Evolutionary conservation across 2,329 filamentous ascomycete species (phyloP).

Genomic region (Pezicula carpinea): DNA sequence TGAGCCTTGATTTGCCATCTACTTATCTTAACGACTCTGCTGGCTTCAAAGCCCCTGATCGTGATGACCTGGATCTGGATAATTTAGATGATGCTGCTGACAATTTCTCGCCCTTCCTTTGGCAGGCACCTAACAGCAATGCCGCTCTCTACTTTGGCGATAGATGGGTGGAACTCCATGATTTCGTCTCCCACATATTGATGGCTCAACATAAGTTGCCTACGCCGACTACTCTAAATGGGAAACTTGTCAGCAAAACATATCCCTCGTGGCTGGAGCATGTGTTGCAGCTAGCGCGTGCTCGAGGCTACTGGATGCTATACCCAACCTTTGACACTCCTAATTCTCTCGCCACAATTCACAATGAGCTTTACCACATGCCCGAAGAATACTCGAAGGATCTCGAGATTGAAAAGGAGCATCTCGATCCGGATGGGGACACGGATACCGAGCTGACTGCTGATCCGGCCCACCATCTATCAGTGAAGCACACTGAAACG

Average conservation of each 20-base stretch:
- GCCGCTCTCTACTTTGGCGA: slow-evolving; percentile 79
- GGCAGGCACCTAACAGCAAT: slow-evolving; percentile 79
- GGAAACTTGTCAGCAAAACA: slow-evolving; percentile 60
- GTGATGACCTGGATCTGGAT: slow-evolving; percentile 27
- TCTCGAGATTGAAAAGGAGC: slow-evolving; percentile 13
- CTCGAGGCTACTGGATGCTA: slow-evolving; percentile 71
- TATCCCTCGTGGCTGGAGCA: slow-evolving; percentile 78
- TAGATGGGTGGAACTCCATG: slow-evolving; percentile 82
- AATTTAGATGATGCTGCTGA: slow-evolving; percentile 3
- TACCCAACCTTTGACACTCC: slow-evolving; percentile 61
- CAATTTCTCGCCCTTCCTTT: slow-evolving; percentile 54
- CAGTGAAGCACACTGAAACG: slow-evolving; percentile 20
- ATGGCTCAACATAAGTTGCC: slow-evolving; percentile 27
- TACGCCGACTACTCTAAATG: slow-evolving; percentile 36
- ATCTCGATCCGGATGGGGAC: background rate
- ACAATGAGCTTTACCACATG: slow-evolving; percentile 66
- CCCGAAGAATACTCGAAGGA: slow-evolving; percentile 62
- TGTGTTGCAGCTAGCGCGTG: slow-evolving; percentile 68
- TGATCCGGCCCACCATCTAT: slow-evolving; percentile 22
- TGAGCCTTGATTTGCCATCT: slow-evolving; percentile 73
- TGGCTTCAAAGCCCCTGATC: slow-evolving; percentile 47
- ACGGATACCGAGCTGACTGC: slow-evolving; percentile 19
- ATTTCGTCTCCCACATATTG: slow-evolving; percentile 56
- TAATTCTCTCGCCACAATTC: slow-evolving; percentile 61
- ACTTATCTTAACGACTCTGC: slow-evolving; percentile 56